Evolutionary conservation across 441 rosid species (phyloP).

Genomic region (Kokia cookei): DNA sequence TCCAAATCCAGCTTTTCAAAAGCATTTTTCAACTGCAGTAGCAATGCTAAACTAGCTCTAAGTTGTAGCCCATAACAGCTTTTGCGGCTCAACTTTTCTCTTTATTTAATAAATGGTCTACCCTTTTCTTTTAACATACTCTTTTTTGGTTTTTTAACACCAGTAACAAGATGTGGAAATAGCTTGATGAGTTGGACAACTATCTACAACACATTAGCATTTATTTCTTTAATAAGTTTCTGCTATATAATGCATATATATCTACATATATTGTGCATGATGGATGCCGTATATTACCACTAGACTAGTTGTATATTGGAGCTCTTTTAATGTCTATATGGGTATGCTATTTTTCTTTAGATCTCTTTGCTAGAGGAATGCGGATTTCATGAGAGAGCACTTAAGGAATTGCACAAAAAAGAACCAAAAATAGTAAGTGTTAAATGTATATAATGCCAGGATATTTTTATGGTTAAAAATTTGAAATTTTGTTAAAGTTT

Average conservation of each 20-base stretch:
- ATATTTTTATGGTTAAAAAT: background rate
- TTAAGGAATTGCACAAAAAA: conserved; percentile 74
- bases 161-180: background rate
- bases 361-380: conserved; percentile 89
- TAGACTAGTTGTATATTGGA: background rate
- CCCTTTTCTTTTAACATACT: background rate
- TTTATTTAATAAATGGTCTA: background rate
- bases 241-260: background rate
- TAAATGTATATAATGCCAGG: background rate
- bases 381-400: conserved; percentile 57
- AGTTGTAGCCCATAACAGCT: background rate
- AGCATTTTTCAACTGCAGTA: too few species aligned
- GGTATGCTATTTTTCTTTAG: conserved; percentile 28
- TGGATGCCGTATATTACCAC: background rate
- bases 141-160: background rate
- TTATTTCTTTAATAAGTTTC: background rate
- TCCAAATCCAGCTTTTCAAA: too few species aligned
- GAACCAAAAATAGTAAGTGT: conserved; percentile 73
- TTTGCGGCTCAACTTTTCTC: background rate
- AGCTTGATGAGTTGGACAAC: background rate
- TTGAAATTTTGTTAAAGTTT: background rate
- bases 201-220: background rate
- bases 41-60: too few species aligned
- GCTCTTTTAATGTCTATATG: conserved; percentile 1
- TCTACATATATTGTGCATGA: background rate